Base-by-base conservation (phyloP, 1,284 basidiomycete genomes). In the Tylopilus sp. region DNA sequence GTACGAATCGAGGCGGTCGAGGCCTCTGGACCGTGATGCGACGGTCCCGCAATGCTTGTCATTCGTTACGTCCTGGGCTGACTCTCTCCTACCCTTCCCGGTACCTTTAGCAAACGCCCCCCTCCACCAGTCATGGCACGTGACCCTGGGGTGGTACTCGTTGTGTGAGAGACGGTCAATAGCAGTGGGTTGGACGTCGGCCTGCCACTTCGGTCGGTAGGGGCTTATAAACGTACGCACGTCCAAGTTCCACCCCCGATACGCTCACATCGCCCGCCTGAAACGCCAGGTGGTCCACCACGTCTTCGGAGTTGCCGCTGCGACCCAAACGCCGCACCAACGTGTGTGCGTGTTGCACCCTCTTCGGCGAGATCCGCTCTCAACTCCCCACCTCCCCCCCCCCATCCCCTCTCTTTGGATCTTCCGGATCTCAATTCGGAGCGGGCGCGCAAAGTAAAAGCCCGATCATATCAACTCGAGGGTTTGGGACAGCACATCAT, bases 301-400 rank as follows among this genome's bases (percentile, higher is more conserved):
- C 35, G 37, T 40, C 28, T 13, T 23, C 21, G 21, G 28, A 38
- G 31, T 36, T 31, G 18, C 52, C 44, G 39, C 44, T 40, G 13
- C 26, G 45, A 48, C 47, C 41, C 55, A 49, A 64, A 54, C 49
- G 57, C 64, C 60, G 63, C 57, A 34, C 37, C 49, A 59, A 53
- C 44, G 46, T 49, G 39, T 6, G 21, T 23, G 21, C 21, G 21
- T 23, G 21, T 23, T 6, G 21, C 6, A 23, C 21, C 44, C 35
- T 35, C 9, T n/a, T 49, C 48, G 52, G 60, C 15, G 61, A 62
- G 63, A 65, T 63, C 60, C 63, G 60, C 46, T 44, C 59, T 60
- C 63, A 65, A 45, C 53, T 63, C 47, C 21, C 58, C 46, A 39
- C 49, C 29, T 19, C 38, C 33, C 41, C 16, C 16, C 10, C 8